These are phyloP conservation scores for Bipolaris oryzae DNA, from an alignment of 2,329 filamentous ascomycete species.

Conservation along the genomic window DNA sequence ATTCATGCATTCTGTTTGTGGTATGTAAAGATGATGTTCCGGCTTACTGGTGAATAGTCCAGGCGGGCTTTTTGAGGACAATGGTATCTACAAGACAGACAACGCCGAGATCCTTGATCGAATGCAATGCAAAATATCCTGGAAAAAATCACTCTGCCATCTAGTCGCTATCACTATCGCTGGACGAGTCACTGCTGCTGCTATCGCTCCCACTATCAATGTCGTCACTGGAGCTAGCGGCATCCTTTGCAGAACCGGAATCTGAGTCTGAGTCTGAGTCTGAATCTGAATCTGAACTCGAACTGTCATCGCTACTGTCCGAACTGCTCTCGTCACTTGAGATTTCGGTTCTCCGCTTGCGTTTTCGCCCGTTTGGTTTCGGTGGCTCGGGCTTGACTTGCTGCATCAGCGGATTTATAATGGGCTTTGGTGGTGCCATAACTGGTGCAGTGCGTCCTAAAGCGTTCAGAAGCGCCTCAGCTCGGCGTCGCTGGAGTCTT, in stretches of 20 bases:
- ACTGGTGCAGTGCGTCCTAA: conserved; percentile 37
- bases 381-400: conserved; percentile 22
- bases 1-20: neutral
- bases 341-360: conserved; percentile 37
- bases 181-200: conserved; percentile 8
- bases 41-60: neutral
- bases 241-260: conserved; percentile 8
- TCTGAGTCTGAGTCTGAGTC: neutral
- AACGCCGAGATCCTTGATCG: neutral
- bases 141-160: neutral
- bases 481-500: conserved; percentile 42
- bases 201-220: conserved; percentile 26
- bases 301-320: conserved; percentile 37
- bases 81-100: neutral
- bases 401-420: conserved; percentile 24
- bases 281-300: conserved; percentile 24
- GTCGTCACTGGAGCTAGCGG: conserved; percentile 14
- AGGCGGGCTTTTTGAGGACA: neutral
- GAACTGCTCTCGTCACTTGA: conserved; percentile 45
- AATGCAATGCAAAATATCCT: neutral
- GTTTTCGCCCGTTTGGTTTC: conserved; percentile 27
- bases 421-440: conserved; percentile 16
- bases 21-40: neutral
- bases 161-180: conserved; percentile 21
- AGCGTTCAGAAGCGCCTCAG: conserved; percentile 39